phyloP scores from a whole-genome alignment of 2,329 filamentous ascomycete species.

The Tolypocladium tropicale region DNA sequence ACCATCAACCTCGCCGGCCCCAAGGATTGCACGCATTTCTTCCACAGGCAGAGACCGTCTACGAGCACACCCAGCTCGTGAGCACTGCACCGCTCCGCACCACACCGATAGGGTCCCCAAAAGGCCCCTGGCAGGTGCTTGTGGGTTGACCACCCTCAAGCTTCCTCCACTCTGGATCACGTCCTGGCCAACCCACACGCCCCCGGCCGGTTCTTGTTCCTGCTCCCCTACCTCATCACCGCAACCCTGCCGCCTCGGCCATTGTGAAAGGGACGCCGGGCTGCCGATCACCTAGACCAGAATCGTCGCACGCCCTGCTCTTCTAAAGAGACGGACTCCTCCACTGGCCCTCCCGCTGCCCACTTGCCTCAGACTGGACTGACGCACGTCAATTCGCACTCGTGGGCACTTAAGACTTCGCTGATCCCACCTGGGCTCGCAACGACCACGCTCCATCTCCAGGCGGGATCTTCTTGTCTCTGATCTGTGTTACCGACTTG shows the following conservation, averaged over 20 bases:
- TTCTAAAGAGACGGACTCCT: constrained; percentile 20
- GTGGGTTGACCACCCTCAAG: background rate
- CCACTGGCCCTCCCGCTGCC: constrained; percentile 27
- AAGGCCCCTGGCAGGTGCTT: background rate
- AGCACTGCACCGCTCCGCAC: background rate
- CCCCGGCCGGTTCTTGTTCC: constrained; percentile 21
- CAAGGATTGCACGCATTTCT: too few species aligned
- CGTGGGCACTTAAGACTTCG: constrained; percentile 47
- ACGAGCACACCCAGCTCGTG: background rate
- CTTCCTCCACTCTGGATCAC: background rate
- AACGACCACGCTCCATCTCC: constrained; percentile 20
- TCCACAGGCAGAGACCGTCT: too few species aligned
- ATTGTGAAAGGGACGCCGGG: constrained; percentile 39
- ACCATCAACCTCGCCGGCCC: background rate
- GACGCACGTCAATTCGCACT: constrained; percentile 28
- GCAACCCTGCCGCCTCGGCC: constrained; percentile 35
- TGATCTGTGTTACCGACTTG: constrained; percentile 35
- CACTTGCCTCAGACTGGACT: constrained; percentile 26
- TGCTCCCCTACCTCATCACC: constrained; percentile 28
- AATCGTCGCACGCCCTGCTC: constrained; percentile 38
- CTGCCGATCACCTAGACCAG: constrained; percentile 43
- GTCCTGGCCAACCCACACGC: constrained; percentile 5
- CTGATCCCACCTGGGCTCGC: constrained; percentile 40
- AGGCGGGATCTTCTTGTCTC: constrained; percentile 26
- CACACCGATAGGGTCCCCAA: background rate